phyloP scores from a whole-genome alignment of 2,329 filamentous ascomycete species.

The Arthrinium phaeospermum region DNA sequence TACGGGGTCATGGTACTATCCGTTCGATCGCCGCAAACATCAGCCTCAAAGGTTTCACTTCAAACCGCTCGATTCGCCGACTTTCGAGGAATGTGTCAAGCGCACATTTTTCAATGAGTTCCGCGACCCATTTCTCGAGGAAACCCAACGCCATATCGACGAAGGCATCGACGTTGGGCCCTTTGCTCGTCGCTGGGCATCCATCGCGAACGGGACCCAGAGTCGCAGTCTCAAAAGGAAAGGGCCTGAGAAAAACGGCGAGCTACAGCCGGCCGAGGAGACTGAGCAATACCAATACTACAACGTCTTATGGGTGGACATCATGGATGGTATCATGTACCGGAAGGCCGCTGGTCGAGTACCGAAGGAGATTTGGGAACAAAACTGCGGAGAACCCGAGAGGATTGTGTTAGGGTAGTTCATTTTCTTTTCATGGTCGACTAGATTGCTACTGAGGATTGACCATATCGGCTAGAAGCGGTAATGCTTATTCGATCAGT shows the following conservation, averaged over 20 bases:
- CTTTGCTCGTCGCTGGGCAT: not conserved
- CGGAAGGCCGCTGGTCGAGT: constrained; percentile 10
- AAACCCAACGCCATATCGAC: too few species aligned
- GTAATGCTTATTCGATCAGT: too few species aligned
- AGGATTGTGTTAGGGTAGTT: not conserved
- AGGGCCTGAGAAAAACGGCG: too few species aligned
- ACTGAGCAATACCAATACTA: not conserved
- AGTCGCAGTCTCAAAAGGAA: too few species aligned
- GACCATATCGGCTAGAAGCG: too few species aligned
- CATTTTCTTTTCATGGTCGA: not conserved
- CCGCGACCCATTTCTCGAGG: too few species aligned
- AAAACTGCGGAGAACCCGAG: not conserved
- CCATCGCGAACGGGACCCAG: too few species aligned
- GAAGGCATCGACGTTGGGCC: not conserved
- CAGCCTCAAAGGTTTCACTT: not conserved
- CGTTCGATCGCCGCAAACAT: not conserved
- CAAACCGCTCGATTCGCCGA: too few species aligned
- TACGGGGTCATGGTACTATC: not conserved
- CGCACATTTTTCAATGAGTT: too few species aligned
- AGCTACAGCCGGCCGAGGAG: not conserved
- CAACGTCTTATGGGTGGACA: constrained; percentile 7
- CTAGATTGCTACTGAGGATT: too few species aligned
- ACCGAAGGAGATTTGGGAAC: not conserved
- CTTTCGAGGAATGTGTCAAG: too few species aligned
- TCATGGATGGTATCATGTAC: not conserved